Conservation (phyloP, 2,329 filamentous ascomycete species). For the Penicillium sp. region DNA sequence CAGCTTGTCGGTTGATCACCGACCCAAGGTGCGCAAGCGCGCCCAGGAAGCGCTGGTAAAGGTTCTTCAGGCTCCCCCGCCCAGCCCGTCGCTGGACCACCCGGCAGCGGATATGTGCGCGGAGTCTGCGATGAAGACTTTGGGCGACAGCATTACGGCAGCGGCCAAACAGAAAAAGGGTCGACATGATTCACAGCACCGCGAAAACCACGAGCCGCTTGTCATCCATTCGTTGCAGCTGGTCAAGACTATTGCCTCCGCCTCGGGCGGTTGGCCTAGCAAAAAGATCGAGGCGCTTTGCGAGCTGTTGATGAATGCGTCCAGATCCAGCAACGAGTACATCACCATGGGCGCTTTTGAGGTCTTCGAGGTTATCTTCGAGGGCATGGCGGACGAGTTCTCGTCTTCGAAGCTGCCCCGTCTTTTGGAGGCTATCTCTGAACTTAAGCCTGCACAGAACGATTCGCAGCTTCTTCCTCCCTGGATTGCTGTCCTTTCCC, state of each 20-base stretch:
- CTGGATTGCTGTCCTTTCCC: conserved; percentile 92
- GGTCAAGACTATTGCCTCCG: conserved; percentile 81
- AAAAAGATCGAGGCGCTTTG: conserved; percentile 91
- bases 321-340: conserved; percentile 86
- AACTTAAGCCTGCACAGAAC: conserved; percentile 85
- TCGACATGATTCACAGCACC: conserved; percentile 39
- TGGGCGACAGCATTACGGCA: conserved; percentile 66
- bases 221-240: conserved; percentile 90
- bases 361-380: conserved; percentile 96
- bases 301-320: conserved; percentile 83
- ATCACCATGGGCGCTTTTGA: conserved; percentile 96
- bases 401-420: conserved; percentile 86
- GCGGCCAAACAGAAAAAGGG: conserved; percentile 67
- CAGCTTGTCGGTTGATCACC: conserved; percentile 76
- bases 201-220: conserved; percentile 68
- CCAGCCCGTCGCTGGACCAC: conserved; percentile 88
- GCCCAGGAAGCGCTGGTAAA: conserved; percentile 84
- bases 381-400: conserved; percentile 81
- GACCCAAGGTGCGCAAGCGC: conserved; percentile 91
- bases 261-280: conserved; percentile 91
- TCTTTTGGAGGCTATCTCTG: conserved; percentile 84
- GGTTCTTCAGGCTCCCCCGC: conserved; percentile 79
- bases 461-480: conserved; percentile 92
- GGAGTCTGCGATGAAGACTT: conserved; percentile 77
- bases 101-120: conserved; percentile 96